Evolutionary conservation across 495 filamentous ascomycete species (phyloP), one percentile per base, ranked within the genome.

Genomic region (Aspergillus baeticus): DNA sequence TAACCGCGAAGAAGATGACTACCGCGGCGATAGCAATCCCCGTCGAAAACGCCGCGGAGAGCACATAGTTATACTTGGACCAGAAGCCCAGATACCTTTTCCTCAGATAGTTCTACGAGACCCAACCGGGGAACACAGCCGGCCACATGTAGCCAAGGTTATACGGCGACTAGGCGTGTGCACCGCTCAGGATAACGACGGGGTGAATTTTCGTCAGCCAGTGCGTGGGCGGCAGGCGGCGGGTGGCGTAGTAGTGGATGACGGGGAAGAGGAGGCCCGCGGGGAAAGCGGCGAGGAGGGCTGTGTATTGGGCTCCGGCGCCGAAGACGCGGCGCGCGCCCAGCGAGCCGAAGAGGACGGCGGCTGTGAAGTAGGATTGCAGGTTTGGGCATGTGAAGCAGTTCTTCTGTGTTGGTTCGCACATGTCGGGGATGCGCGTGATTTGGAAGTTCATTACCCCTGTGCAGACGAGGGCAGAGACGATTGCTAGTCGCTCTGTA

Each of bases 391-490:
- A 77, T 20, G 70, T 69, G 54, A 77, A 77, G 20, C 67, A 63
- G 46, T 70, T 62, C 0, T 65, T 13, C 42, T 75, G 71, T 31
- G 64, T 58, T 2, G 61, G 58, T 10, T 59, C 39, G 41, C 74
- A 78, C 38, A 75, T 71, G 5, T 66, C 68, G 10, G 59, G 49
- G 36, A 78, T 72, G 49, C 74, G 63, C 2, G 67, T 72, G 31
- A 78, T 52, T 59, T 71, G 71, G 71, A 71, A 77, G 31, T 75
- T 57, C 36, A 71, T 71, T 20, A 78, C 73, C 13, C 70, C 73
- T 0, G 68, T 60, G 52, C 76, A 71, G 8, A 69, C 72, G 11
- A 77, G 63, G 13, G 68, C 67, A 5, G 71, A 69, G 37, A 74
- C 61, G 14, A 77, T 69, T 5, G 68, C 38, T 41, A 20, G 38